phyloP scores from a whole-genome alignment of 495 filamentous ascomycete genomes.

The Penicillium pancosmium region DNA sequence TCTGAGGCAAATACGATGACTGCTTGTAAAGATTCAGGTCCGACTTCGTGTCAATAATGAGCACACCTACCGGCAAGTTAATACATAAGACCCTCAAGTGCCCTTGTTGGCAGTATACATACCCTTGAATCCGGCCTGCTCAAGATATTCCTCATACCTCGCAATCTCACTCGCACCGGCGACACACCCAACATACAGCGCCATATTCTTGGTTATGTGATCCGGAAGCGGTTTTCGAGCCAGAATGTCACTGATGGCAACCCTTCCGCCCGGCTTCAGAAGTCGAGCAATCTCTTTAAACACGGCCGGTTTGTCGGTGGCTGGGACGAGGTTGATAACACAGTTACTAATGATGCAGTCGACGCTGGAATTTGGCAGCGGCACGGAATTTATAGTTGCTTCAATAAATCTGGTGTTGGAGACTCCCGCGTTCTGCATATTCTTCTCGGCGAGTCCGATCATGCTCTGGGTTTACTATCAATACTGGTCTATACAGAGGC shows the following conservation, averaged over 20 bases:
- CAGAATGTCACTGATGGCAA: conserved; percentile 69
- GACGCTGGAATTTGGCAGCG: conserved; percentile 43
- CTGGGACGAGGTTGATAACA: conserved; percentile 67
- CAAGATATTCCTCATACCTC: conserved; percentile 60
- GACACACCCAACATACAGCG: conserved; percentile 63
- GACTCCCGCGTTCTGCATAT: conserved; percentile 41
- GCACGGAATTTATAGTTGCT: conserved; percentile 54
- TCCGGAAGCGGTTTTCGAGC: conserved; percentile 54
- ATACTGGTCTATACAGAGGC: conserved; percentile 8
- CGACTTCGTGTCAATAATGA: conserved; percentile 54
- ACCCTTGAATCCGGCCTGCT: conserved; percentile 58
- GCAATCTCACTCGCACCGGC: conserved; percentile 56
- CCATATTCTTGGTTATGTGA: conserved; percentile 48
- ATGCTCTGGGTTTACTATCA: conserved; percentile 51
- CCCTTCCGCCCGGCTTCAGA: conserved; percentile 60
- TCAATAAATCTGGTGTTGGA: conserved; percentile 56
- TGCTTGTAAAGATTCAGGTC: conserved; percentile 63
- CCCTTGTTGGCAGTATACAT: conserved; percentile 11
- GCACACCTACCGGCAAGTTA: conserved; percentile 38
- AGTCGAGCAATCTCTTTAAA: conserved; percentile 66
- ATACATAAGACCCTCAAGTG: conserved; percentile 13
- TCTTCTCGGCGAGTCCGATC: conserved; percentile 52
- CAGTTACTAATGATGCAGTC: conserved; percentile 68
- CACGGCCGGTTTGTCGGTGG: conserved; percentile 54
- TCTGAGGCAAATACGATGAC: conserved; percentile 4